Percentiles rank a stretch among this genome's conserved stretches.
Conservation (phyloP, 2,329 filamentous ascomycete species). For the Magnaporthiopsis rhizophila region DNA sequence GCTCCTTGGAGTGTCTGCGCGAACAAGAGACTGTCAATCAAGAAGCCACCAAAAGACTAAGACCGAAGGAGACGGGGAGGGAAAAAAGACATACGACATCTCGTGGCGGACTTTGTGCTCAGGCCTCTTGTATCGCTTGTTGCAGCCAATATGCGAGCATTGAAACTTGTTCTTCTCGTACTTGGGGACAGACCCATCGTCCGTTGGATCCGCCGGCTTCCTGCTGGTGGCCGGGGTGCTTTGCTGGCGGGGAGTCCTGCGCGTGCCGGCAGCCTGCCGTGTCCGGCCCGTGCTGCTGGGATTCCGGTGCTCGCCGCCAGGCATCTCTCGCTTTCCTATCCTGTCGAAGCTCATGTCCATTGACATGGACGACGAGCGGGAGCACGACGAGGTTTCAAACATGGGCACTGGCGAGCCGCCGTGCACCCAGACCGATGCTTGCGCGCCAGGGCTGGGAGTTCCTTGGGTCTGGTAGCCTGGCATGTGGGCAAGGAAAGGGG, state of each 20-base stretch:
- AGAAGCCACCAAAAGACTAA: neutral
- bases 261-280: too few relatives aligned
- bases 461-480: neutral
- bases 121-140: neutral
- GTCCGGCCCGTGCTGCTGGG: neutral
- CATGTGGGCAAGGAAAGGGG: neutral
- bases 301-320: neutral
- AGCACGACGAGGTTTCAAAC: neutral
- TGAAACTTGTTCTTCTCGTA: neutral
- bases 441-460: neutral
- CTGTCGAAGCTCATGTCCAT: neutral
- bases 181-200: too few relatives aligned
- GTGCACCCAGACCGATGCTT: neutral
- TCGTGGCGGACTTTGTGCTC: constrained; percentile 1
- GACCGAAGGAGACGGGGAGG: neutral
- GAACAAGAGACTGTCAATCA: neutral
- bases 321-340: neutral
- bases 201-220: neutral
- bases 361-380: neutral
- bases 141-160: neutral
- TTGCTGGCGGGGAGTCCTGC: neutral
- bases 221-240: neutral
- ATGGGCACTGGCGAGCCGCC: neutral
- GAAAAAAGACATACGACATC: neutral
- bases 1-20: neutral